Evolutionary conservation across 2,329 filamentous ascomycete genomes (phyloP).

Genomic region (Scedosporium boydii): DNA sequence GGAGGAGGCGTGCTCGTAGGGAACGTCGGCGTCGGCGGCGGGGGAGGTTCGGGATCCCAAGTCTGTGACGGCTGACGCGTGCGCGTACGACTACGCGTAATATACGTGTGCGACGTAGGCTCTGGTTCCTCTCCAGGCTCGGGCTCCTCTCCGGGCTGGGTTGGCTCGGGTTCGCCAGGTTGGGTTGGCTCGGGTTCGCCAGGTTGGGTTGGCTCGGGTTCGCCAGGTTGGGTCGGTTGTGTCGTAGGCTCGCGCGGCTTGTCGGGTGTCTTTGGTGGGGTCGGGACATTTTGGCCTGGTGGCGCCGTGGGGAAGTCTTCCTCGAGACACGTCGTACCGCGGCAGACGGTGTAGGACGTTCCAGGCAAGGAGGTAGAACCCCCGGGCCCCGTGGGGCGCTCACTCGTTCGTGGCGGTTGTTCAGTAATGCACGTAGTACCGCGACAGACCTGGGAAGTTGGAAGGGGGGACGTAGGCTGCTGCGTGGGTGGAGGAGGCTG

Average conservation of each 20-base stretch:
- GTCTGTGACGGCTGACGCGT: not conserved
- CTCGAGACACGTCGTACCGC: constrained; percentile 1
- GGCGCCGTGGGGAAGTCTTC: constrained; percentile 2
- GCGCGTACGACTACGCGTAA: not conserved
- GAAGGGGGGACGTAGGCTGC: not conserved
- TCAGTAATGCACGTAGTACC: not conserved
- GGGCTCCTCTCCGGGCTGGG: not conserved
- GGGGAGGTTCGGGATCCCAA: not conserved
- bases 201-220: too few species aligned
- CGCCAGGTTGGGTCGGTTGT: not conserved
- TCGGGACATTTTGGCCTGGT: not conserved
- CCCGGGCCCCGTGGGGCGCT: not conserved
- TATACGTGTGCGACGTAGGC: not conserved
- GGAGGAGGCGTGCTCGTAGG: not conserved
- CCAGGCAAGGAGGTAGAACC: not conserved
- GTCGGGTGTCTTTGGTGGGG: not conserved
- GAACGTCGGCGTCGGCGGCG: constrained; percentile 1
- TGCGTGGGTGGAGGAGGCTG: not conserved
- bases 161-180: not conserved
- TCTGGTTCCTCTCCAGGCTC: not conserved
- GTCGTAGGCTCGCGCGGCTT: constrained; percentile 1
- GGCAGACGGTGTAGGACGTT: constrained; percentile 3
- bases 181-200: too few species aligned
- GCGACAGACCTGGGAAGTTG: not conserved
- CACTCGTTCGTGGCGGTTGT: not conserved